A percentile compares a stretch with the other conserved stretches of the same genome.
Evolutionary conservation across 2,329 filamentous ascomycete genomes (phyloP).

Genomic region (Trichophyton simii): DNA sequence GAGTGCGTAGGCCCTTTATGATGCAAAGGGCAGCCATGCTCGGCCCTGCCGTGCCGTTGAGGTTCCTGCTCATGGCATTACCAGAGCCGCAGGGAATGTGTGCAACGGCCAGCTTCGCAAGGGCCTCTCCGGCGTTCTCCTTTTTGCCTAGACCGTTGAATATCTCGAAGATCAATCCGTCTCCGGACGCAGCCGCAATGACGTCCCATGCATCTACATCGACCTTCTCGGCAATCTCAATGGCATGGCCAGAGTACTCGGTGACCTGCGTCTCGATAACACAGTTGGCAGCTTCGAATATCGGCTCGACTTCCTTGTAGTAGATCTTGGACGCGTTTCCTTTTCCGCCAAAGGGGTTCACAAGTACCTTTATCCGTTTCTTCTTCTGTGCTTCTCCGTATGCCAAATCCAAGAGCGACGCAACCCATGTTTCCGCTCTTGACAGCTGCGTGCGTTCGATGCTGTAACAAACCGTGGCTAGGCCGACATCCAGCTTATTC

Average conservation of each 20-base stretch:
- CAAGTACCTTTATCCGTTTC: constrained; percentile 72
- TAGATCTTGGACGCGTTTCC: constrained; percentile 64
- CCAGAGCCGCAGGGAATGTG: constrained; percentile 88
- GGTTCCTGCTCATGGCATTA: constrained; percentile 84
- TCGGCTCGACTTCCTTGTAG: constrained; percentile 60
- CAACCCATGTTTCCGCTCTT: constrained; percentile 49
- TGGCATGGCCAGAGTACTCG: constrained; percentile 59
- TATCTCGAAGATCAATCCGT: constrained; percentile 82
- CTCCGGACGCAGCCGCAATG: constrained; percentile 78
- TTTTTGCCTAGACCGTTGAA: constrained; percentile 83
- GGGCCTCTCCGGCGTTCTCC: constrained; percentile 58
- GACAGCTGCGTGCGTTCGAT: constrained; percentile 41
- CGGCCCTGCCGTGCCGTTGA: constrained; percentile 66
- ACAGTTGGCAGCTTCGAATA: constrained; percentile 73
- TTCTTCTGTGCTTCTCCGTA: constrained; percentile 56
- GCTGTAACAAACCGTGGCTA: constrained; percentile 49
- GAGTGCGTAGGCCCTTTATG: constrained; percentile 74
- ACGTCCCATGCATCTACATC: constrained; percentile 74
- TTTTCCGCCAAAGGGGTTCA: constrained; percentile 85
- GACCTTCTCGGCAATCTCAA: constrained; percentile 60
- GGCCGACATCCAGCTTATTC: constrained; percentile 48
- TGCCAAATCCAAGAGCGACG: constrained; percentile 52
- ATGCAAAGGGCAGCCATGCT: constrained; percentile 68
- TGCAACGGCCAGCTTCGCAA: constrained; percentile 65
- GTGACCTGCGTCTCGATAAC: constrained; percentile 62